These are phyloP conservation scores for Paramecium bursaria DNA, from an alignment of 73 alveolate species.

Conservation along the genomic window DNA sequence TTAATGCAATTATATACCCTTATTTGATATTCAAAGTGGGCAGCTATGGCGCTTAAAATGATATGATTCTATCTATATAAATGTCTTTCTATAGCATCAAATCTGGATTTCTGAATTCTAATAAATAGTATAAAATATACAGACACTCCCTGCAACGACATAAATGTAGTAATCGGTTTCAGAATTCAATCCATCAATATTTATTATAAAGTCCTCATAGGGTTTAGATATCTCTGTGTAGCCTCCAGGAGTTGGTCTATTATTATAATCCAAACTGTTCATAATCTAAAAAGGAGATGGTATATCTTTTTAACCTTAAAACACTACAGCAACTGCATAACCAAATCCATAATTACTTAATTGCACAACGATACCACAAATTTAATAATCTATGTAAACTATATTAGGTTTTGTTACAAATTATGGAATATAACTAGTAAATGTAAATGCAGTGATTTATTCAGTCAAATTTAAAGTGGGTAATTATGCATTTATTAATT, in stretches of 20 bases:
- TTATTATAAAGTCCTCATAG: conserved; percentile 53
- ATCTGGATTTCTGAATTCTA: conserved; percentile 24
- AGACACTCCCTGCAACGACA: conserved; percentile 63
- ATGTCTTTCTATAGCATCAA: conserved; percentile 52
- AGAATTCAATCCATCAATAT: conserved; percentile 19
- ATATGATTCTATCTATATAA: neutral
- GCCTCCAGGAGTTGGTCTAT: conserved; percentile 64
- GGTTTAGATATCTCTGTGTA: conserved; percentile 46
- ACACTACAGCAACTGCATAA: conserved; percentile 56
- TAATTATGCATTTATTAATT: conserved; percentile 25
- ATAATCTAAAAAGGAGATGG: conserved; percentile 65
- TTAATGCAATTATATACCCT: neutral
- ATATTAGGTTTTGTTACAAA: conserved; percentile 43
- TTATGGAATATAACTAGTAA: conserved; percentile 46
- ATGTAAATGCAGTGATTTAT: conserved; percentile 28
- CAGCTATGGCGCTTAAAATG: neutral
- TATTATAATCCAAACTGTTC: conserved; percentile 62
- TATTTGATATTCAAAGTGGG: neutral
- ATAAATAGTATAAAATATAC: neutral
- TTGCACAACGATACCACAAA: conserved; percentile 35
- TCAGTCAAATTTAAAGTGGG: conserved; percentile 46
- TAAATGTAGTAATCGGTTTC: conserved; percentile 58
- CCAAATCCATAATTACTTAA: conserved; percentile 67
- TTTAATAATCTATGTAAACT: conserved; percentile 32
- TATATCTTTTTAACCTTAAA: conserved; percentile 12